Percentiles rank a stretch among this genome's conserved stretches.
Conservation (phyloP, 768 basidiomycete species). For the Trametes sanguinea region DNA sequence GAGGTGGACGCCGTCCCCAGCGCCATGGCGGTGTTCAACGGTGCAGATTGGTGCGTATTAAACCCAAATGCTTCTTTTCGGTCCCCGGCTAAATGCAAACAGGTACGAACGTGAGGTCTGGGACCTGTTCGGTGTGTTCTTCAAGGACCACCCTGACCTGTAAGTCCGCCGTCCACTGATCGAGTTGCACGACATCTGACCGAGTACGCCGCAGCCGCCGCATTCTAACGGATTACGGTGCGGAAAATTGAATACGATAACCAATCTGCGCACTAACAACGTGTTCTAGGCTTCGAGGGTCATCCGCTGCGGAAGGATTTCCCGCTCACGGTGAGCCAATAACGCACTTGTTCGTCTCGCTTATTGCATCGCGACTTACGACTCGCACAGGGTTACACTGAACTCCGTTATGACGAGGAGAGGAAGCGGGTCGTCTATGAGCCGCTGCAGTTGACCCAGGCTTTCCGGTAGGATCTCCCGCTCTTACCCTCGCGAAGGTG, state of each 20-base stretch:
- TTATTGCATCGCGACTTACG: neutral
- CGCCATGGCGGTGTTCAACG: constrained; percentile 73
- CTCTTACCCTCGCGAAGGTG: neutral
- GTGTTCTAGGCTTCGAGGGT: constrained; percentile 81
- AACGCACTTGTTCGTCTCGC: neutral
- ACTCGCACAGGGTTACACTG: constrained; percentile 84
- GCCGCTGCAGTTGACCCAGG: constrained; percentile 95
- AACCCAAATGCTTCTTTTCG: constrained; percentile 5
- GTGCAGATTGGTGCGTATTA: constrained; percentile 86
- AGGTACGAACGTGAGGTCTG: constrained; percentile 98
- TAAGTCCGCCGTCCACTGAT: constrained; percentile 42
- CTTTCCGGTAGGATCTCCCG: constrained; percentile 73
- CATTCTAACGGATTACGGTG: constrained; percentile 97
- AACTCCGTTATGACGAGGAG: constrained; percentile 97
- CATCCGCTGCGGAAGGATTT: constrained; percentile 98
- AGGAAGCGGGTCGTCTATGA: constrained; percentile 97
- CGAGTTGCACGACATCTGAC: constrained; percentile 23
- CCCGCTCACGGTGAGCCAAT: constrained; percentile 79
- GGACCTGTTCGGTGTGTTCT: constrained; percentile 98
- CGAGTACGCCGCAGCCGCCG: constrained; percentile 63
- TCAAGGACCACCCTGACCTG: constrained; percentile 95
- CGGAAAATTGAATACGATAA: constrained; percentile 20
- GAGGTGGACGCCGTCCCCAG: constrained; percentile 93
- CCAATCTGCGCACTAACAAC: neutral
- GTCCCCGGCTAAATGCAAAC: constrained; percentile 4